phyloP scores from a whole-genome alignment of 148 eudicot genomes.

The Rhododendron vialii region DNA sequence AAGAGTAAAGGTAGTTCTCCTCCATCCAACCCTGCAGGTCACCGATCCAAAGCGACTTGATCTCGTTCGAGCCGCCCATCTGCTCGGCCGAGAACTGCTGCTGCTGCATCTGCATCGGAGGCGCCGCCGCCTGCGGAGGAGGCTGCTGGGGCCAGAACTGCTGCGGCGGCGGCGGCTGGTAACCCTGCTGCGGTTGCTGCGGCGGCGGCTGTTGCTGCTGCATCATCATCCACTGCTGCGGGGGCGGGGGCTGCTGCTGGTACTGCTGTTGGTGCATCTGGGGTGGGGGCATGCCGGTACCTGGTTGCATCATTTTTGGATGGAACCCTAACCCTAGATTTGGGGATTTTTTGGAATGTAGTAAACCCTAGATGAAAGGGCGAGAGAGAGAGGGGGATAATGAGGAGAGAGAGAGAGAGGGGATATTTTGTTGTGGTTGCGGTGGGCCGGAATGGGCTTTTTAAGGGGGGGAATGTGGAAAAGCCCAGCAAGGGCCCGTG shows the following conservation, averaged over 20 bases:
- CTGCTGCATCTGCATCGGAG: slow-evolving; percentile 30
- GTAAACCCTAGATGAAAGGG: slow-evolving; percentile 4
- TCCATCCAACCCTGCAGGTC: slow-evolving; percentile 97
- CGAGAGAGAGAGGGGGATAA: not conserved
- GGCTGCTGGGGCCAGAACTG: slow-evolving; percentile 29
- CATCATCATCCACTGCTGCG: slow-evolving; percentile 15
- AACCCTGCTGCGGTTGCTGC: slow-evolving; percentile 8
- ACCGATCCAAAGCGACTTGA: slow-evolving; percentile 90
- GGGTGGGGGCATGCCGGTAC: slow-evolving; percentile 45
- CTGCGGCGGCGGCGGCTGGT: slow-evolving; percentile 17
- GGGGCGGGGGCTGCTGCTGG: slow-evolving; percentile 39
- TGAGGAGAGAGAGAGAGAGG: not conserved
- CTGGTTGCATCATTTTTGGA: slow-evolving; percentile 65
- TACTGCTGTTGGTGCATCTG: slow-evolving; percentile 26
- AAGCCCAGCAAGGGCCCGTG: not conserved
- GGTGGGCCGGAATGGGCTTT: not conserved
- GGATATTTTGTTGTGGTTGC: not conserved
- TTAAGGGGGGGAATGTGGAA: not conserved
- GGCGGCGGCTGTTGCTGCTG: slow-evolving; percentile 15
- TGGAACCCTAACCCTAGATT: slow-evolving; percentile 10
- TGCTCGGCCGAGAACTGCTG: slow-evolving; percentile 31
- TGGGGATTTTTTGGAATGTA: not conserved
- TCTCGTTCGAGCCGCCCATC: slow-evolving; percentile 44
- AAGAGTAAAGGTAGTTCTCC: slow-evolving; percentile 55
- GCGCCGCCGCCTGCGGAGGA: not conserved